Evolutionary conservation across 1,284 basidiomycete species (phyloP), one percentile per base, ranked within the genome.

Genomic region (Schizophyllum commune): DNA sequence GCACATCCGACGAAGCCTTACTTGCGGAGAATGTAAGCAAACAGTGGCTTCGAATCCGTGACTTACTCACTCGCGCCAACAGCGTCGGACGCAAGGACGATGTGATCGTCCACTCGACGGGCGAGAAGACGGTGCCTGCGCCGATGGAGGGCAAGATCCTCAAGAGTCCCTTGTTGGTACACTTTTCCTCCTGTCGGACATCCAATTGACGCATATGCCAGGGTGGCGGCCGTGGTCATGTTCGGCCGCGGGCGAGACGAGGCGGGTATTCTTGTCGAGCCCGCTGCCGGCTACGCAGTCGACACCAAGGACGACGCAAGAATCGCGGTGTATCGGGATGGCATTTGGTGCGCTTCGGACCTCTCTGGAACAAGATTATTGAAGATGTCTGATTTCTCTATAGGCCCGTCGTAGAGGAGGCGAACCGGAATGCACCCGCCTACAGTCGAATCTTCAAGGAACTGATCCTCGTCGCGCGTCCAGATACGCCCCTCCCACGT

Each of bases 271-370:
- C 15, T 57, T 65, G 0, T 70, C 72, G 58, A 72, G 70, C 55
- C 62, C 70, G 4, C 68, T 77, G 15, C 76, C 77, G 60, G 64
- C 65, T 0, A 63, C 73, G 55, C 73, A 75, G 0, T 66, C 69
- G 4, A 71, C 76, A 34, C 62, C 66, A 2, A 58, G 61, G 3
- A 65, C 77, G 33, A 67, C 73, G 0, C 39, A 51, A 0, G 71
- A 2, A 61, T 79, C 0, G 68, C 68, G 0, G 65, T 68, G 8
- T 67, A 77, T 17, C 66, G 73, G 33, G 71, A 75, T 34, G 63
- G 66, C 34, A 62, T 78, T 2, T 79, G 77, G 78, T 27, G 27
- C 27, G n/a, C n/a, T n/a, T n/a, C n/a, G n/a, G n/a, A n/a, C n/a
- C n/a, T n/a, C n/a, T n/a, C n/a, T n/a, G 69, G 70, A 59, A 60